Evolutionary conservation across 345 rosid species (phyloP).

Genomic region (Lepidium africanum): DNA sequence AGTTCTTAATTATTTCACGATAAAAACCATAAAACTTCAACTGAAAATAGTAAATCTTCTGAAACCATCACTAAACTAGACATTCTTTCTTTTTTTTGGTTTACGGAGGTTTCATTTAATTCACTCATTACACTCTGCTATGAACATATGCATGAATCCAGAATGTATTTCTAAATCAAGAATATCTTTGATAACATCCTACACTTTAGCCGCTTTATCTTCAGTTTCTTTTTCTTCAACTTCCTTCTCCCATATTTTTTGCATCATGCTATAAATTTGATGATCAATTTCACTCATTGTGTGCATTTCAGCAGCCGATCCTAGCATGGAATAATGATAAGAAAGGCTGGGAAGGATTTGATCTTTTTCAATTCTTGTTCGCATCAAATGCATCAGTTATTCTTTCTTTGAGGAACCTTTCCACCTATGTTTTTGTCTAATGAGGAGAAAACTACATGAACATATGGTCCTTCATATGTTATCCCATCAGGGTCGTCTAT

Average conservation of each 20-base stretch:
- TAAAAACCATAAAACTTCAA: no score
- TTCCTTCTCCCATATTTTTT: neutral
- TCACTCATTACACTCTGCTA: neutral
- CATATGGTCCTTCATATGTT: neutral
- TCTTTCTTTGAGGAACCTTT: neutral
- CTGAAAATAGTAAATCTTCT: no score
- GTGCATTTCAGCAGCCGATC: neutral
- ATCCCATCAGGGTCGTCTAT: neutral
- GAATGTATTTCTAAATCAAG: neutral
- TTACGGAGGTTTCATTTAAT: no score
- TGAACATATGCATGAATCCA: neutral
- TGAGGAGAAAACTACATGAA: neutral
- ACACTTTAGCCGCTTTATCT: neutral
- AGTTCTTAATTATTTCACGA: no score
- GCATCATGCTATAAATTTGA: neutral
- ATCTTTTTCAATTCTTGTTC: neutral
- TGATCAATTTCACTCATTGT: neutral
- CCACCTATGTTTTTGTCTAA: neutral
- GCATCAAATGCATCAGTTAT: neutral
- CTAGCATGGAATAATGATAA: no score
- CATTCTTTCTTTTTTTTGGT: no score
- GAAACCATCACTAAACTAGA: no score
- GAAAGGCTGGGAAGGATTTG: no score
- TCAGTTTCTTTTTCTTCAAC: no score
- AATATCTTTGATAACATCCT: neutral